Percentiles rank a stretch among this genome's conserved stretches.
These are phyloP conservation scores for Myxozyma geophila DNA, from an alignment of 805 yeast genomes.

Conservation along the genomic window DNA sequence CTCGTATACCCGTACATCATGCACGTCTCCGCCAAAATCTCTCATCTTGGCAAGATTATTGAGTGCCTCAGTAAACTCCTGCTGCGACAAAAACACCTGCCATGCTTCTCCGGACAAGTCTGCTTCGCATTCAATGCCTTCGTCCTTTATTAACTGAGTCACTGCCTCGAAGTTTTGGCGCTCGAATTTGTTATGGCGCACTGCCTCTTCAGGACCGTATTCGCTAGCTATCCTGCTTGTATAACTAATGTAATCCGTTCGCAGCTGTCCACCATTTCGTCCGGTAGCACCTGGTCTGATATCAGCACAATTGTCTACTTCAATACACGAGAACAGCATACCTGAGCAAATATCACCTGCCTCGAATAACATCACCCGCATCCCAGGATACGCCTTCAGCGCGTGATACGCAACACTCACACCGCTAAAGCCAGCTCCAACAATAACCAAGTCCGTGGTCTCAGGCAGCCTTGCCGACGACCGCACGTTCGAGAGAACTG, in stretches of 20 bases:
- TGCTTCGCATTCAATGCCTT: conserved; percentile 49
- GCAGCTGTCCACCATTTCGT: conserved; percentile 56
- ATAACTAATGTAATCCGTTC: conserved; percentile 43
- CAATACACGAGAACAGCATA: not conserved
- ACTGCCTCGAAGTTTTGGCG: conserved; percentile 45
- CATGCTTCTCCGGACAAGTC: conserved; percentile 46
- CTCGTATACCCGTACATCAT: conserved; percentile 29
- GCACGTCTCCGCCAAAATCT: conserved; percentile 29
- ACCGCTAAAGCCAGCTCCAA: conserved; percentile 56
- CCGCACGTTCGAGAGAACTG: conserved; percentile 17
- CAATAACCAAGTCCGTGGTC: conserved; percentile 49
- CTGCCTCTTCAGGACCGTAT: conserved; percentile 45
- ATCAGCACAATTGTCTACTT: not conserved
- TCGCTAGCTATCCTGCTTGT: conserved; percentile 11
- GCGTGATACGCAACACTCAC: conserved; percentile 49
- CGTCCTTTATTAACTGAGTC: conserved; percentile 45
- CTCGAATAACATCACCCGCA: conserved; percentile 47
- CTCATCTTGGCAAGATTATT: conserved; percentile 22
- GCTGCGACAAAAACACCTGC: conserved; percentile 34
- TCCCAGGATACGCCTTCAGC: conserved; percentile 39
- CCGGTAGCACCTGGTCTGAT: conserved; percentile 49
- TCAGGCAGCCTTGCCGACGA: conserved; percentile 44
- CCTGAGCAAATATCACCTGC: conserved; percentile 51
- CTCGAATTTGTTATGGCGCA: conserved; percentile 49
- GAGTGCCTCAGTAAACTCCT: conserved; percentile 32